Conservation (phyloP, 2,329 filamentous ascomycete species). For the Colletotrichum tropicicola region DNA sequence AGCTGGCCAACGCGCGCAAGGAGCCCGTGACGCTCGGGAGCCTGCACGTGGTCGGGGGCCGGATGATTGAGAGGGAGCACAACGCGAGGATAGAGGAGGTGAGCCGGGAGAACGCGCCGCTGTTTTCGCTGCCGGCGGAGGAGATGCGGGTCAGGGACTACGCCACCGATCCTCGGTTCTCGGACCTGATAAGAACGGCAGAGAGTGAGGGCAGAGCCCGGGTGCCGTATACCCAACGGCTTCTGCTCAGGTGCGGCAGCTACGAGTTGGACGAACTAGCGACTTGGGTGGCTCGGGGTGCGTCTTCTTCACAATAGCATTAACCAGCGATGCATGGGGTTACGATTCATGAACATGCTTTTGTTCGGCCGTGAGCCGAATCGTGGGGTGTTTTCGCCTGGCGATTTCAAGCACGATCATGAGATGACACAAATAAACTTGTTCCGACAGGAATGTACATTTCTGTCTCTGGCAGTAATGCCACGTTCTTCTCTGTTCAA, state of each 20-base stretch:
- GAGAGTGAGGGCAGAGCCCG: neutral
- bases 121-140: slow-evolving; percentile 25
- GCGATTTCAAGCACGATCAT: too few relatives aligned
- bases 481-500: too few relatives aligned
- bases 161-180: slow-evolving; percentile 2
- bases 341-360: too few relatives aligned
- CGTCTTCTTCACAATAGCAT: neutral
- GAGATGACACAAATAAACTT: too few relatives aligned
- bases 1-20: neutral
- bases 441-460: too few relatives aligned
- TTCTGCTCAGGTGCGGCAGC: slow-evolving; percentile 21
- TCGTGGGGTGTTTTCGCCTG: too few relatives aligned
- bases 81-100: slow-evolving; percentile 22
- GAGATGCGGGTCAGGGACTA: slow-evolving; percentile 28
- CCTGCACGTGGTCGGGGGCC: slow-evolving; percentile 2
- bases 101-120: neutral
- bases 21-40: neutral
- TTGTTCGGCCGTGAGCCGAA: too few relatives aligned
- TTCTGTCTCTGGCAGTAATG: too few relatives aligned
- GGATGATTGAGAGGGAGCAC: slow-evolving; percentile 19
- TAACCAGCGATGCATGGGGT: too few relatives aligned
- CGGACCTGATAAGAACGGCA: neutral
- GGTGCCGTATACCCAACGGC: slow-evolving; percentile 10
- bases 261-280: slow-evolving; percentile 19
- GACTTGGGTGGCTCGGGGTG: slow-evolving; percentile 13